These are phyloP conservation scores for Chrysoporthe deuterocubensis DNA, from an alignment of 2,329 filamentous ascomycete species.

Conservation along the genomic window DNA sequence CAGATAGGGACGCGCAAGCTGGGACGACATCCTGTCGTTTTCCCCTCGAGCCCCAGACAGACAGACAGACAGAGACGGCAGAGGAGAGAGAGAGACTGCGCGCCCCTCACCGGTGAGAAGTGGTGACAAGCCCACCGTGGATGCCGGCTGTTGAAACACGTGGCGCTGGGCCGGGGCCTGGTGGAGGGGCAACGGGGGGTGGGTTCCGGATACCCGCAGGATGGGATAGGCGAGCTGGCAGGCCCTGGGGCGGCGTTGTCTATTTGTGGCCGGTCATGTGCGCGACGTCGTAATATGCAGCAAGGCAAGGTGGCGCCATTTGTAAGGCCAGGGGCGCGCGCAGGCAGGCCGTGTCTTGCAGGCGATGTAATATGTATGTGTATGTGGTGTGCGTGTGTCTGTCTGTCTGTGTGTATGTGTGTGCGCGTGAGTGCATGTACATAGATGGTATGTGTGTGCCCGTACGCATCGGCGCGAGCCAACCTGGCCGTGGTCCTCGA, in stretches of 20 bases:
- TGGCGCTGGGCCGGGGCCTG: constrained; percentile 9
- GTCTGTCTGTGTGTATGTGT: not conserved
- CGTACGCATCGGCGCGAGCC: too few relatives aligned
- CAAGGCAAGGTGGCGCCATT: not conserved
- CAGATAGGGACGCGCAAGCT: too few relatives aligned
- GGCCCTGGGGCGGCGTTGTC: not conserved
- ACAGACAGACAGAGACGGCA: too few relatives aligned
- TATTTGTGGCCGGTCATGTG: not conserved
- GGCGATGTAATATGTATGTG: not conserved
- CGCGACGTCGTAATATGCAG: not conserved
- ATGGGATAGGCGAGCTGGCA: not conserved
- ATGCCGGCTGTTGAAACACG: constrained; percentile 24
- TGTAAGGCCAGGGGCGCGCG: not conserved
- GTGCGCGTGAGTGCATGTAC: too few relatives aligned
- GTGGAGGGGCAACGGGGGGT: not conserved
- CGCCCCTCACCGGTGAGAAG: not conserved
- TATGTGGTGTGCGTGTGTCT: not conserved
- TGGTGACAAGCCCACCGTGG: not conserved
- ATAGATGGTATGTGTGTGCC: too few relatives aligned
- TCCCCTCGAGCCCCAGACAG: too few relatives aligned
- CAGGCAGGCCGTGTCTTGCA: not conserved
- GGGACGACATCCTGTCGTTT: too few relatives aligned
- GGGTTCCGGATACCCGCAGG: not conserved
- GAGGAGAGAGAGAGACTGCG: not conserved
- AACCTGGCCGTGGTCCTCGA: not conserved